Evolutionary conservation across 164 flowering plant genomes (phyloP).

Genomic region (Euptelea pleiosperma): DNA sequence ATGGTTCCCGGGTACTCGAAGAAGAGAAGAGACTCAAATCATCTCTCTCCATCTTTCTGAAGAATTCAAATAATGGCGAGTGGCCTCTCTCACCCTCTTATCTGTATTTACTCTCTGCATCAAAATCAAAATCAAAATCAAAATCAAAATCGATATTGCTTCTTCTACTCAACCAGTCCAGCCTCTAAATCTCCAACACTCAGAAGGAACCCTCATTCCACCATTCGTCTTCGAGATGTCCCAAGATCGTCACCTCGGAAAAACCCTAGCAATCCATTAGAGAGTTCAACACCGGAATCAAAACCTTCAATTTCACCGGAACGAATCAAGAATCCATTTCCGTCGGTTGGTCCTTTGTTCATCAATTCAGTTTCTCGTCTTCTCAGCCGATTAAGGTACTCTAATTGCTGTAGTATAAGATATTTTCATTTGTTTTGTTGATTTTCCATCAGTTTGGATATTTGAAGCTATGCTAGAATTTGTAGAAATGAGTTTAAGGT

Average conservation of each 20-base stretch:
- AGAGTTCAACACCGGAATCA: slow-evolving; percentile 6
- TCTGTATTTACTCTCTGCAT: no score
- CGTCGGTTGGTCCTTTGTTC: slow-evolving; percentile 1
- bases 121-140: no score
- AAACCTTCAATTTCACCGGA: not conserved
- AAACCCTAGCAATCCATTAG: not conserved
- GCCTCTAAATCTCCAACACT: not conserved
- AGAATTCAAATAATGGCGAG: slow-evolving; percentile 11
- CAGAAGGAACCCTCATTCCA: slow-evolving; percentile 9
- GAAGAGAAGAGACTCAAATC: no score
- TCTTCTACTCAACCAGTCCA: slow-evolving; percentile 6
- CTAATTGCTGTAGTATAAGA: not conserved
- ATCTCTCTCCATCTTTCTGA: no score
- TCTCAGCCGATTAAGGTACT: slow-evolving; percentile 27
- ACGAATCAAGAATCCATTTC: not conserved
- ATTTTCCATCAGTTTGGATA: not conserved
- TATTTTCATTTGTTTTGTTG: not conserved
- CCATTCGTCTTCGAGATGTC: slow-evolving; percentile 11
- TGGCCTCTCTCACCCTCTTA: slow-evolving; percentile 4
- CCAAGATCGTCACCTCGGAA: slow-evolving; percentile 16
- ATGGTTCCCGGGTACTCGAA: no score
- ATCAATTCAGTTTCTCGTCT: slow-evolving; percentile 12
- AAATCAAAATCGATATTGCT: slow-evolving; percentile 1
- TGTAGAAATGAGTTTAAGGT: slow-evolving; percentile 35
- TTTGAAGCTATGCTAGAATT: not conserved